Evolutionary conservation across 2,329 filamentous ascomycete species (phyloP).

Genomic region (Calonectria multiphialidica): DNA sequence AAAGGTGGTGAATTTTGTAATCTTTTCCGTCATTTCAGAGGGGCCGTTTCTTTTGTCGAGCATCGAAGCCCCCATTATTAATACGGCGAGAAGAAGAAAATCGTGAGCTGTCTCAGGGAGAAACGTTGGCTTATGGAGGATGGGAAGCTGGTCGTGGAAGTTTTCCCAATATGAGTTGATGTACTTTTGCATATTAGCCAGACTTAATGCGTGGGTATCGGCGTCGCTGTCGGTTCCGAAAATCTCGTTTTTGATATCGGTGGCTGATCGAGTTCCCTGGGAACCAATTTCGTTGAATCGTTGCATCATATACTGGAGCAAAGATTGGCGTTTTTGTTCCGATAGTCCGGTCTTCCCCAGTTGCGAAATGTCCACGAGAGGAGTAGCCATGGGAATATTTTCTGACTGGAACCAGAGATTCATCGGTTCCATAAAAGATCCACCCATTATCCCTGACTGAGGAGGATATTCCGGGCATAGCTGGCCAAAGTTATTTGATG

Average conservation of each 20-base stretch:
- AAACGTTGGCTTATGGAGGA: slow-evolving; percentile 42
- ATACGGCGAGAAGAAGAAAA: slow-evolving; percentile 40
- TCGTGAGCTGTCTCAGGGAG: slow-evolving; percentile 44
- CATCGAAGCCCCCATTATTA: slow-evolving; percentile 46
- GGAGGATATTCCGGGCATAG: slow-evolving; percentile 41
- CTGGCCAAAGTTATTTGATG: slow-evolving; percentile 45
- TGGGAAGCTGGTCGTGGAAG: slow-evolving; percentile 44
- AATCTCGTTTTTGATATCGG: slow-evolving; percentile 45
- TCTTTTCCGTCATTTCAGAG: slow-evolving; percentile 37
- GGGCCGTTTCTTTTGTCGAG: slow-evolving; percentile 36
- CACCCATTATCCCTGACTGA: slow-evolving; percentile 39
- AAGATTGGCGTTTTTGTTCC: slow-evolving; percentile 43
- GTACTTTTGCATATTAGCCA: slow-evolving; percentile 41
- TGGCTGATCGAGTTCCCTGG: slow-evolving; percentile 42
- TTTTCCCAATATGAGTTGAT: slow-evolving; percentile 45
- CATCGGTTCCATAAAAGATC: slow-evolving; percentile 42
- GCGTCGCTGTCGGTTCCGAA: slow-evolving; percentile 43
- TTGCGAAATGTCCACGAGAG: slow-evolving; percentile 38
- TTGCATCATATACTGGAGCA: slow-evolving; percentile 45
- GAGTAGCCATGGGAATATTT: slow-evolving; percentile 37
- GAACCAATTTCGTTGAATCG: slow-evolving; percentile 44
- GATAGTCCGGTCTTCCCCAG: slow-evolving; percentile 41
- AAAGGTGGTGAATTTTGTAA: slow-evolving; percentile 45
- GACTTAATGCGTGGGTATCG: slow-evolving; percentile 41
- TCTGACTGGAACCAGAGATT: slow-evolving; percentile 46